Evolutionary conservation across 805 yeast genomes (phyloP), one percentile per base, ranked within the genome.

Genomic region (Yarrowia osloensis): DNA sequence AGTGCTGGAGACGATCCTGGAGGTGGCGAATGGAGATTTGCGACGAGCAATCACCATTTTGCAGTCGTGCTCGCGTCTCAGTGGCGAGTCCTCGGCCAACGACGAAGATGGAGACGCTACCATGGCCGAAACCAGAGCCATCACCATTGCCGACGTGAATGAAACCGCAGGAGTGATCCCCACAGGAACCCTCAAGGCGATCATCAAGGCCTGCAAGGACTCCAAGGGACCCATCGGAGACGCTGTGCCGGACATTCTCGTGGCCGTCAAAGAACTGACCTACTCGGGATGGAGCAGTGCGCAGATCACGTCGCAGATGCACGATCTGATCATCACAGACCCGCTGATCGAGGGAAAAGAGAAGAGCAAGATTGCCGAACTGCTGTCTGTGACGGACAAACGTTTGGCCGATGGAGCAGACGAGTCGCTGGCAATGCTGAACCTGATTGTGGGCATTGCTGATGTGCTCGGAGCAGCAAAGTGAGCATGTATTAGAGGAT

Each of bases 11-110:
- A 86, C 85, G 72, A 86, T 95, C 13, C 79, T 95, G 67, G 79
- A 77, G n/a, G 86, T 91, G 3, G 85, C 97, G 21, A 84, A 83
- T 66, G 99, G 99, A 68, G 99, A 95, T 80, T 82, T 95, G 73
- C 86, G 99, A 79, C 90, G 88, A 72, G 97, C 97, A 9, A 93
- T 95, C 70, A 95, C 98, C 2, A 84, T 87, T 68, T 81, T 95
- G 50, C 99, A 95, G 77, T 88, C 95, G 40, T 89, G 96, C 12
- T 84, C 91, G 39, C 87, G 85, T 70, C 77, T 88, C 67, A 81
- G 82, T 0, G 81, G 80, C 31, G 74, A 78, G 13, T 77, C 70
- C n/a, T 57, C 74, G 7, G 39, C 46, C 15, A 28, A n/a, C n/a
- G 76, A 74, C 57, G 73, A 69, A 15, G 77, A 75, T 28, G 75